These are phyloP conservation scores for Persicaria tinctoria DNA, from an alignment of 148 eudicot genomes.

Conservation along the genomic window DNA sequence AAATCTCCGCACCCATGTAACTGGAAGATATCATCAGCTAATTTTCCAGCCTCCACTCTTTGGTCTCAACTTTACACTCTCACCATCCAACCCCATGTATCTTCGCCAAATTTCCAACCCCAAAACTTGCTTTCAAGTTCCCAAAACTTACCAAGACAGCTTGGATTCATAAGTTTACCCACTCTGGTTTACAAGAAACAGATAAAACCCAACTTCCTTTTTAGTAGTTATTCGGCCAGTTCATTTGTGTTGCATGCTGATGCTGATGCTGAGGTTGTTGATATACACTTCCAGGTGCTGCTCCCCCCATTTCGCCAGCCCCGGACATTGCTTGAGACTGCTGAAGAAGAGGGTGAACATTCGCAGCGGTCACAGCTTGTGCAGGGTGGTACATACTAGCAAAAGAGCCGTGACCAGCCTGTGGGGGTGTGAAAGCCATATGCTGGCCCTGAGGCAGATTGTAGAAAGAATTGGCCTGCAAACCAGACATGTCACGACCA, in stretches of 20 bases:
- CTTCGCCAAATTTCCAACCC: constrained; percentile 4
- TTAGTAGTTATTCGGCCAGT: constrained; percentile 80
- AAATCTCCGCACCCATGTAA: constrained; percentile 19
- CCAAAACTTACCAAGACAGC: constrained; percentile 22
- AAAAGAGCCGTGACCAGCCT: constrained; percentile 49
- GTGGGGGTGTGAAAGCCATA: constrained; percentile 51
- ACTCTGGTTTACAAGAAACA: constrained; percentile 18
- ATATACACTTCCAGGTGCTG: constrained; percentile 42
- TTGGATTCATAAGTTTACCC: constrained; percentile 17
- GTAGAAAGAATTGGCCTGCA: constrained; percentile 62
- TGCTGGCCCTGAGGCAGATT: constrained; percentile 61
- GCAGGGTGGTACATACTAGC: constrained; percentile 51
- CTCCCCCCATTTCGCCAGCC: constrained; percentile 49
- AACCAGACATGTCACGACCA: constrained; percentile 58
- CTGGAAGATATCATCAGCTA: constrained; percentile 19
- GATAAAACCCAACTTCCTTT: constrained; percentile 5
- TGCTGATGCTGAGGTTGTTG: constrained; percentile 73
- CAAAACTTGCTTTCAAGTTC: constrained; percentile 18
- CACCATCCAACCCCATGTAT: constrained; percentile 18
- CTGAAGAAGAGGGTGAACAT: constrained; percentile 62
- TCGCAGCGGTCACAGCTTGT: constrained; percentile 46
- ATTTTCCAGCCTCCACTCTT: constrained; percentile 1
- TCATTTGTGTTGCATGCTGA: constrained; percentile 52
- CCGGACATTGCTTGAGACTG: constrained; percentile 72
- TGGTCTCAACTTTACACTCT: constrained; percentile 15